Evolutionary conservation across 2,329 filamentous ascomycete species (phyloP), one percentile per base, ranked within the genome.

Genomic region (Phialocephala sp.): DNA sequence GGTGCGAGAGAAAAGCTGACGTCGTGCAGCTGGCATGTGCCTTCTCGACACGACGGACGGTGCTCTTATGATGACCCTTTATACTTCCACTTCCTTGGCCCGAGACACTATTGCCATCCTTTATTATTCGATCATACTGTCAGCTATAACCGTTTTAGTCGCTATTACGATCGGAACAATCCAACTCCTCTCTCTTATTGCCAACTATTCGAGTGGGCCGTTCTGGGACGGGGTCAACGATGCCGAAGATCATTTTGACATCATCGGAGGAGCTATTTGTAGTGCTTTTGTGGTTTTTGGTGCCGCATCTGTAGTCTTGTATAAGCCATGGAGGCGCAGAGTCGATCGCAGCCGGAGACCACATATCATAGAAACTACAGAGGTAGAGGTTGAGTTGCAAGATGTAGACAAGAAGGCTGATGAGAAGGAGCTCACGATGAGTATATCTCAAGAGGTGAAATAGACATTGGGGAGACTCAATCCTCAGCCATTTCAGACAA

Each of bases 11-110:
- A 24, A 5, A 20, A n/a, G 43, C 14, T 36, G 35, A 69, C 60
- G 8, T 37, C 60, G 47, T 1, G 2, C 58, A 90, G 92, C 91
- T 0, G 95, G 93, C 65, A 98, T 99, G 95, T 97, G 94, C 77
- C 84, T 98, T 24, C 82, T 98, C 6, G 95, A 98, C 78, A 97
- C 94, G 0, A 91, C 89, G 0, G 95, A 98, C 73, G 94, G 94
- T 27, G 94, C 94, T 0, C 83, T 97, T 22, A 98, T 98, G 94
- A 94, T 97, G 87, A 89, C 91, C 0, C 83, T 98, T 0, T 98
- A 99, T 79, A 93, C 94, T 0, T 91, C 90, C 45, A 92, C 87
- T 14, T 80, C 90, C 36, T 89, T 96, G 56, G 89, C 92, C 0
- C 84, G 91, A 64, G 94, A 98, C 74, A 85, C 86, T 0, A 87